Evolutionary conservation across 148 eudicot species (phyloP).

Genomic region (Cornus kousa): DNA sequence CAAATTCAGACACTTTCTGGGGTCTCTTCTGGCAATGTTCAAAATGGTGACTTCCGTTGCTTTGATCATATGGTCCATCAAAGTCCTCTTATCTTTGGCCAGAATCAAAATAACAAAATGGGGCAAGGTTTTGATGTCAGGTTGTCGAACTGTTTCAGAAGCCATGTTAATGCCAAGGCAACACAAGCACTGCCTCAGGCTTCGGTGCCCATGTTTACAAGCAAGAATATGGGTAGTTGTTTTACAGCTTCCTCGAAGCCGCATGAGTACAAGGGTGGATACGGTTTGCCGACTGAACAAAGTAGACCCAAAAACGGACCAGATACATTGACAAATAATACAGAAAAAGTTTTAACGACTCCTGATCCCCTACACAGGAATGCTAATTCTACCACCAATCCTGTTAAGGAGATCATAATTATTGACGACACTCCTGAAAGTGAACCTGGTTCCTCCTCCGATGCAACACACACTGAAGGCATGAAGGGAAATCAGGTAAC

Average conservation of each 20-base stretch:
- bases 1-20: slow-evolving; percentile 3
- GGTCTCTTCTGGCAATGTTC: slow-evolving; percentile 2
- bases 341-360: slow-evolving; percentile 9
- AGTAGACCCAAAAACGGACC: neutral
- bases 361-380: slow-evolving; percentile 7
- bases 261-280: slow-evolving; percentile 14
- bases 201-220: slow-evolving; percentile 11
- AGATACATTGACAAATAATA: slow-evolving; percentile 6
- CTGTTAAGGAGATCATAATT: slow-evolving; percentile 32
- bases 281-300: slow-evolving; percentile 5
- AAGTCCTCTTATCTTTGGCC: slow-evolving; percentile 12
- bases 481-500: slow-evolving; percentile 10
- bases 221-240: slow-evolving; percentile 16
- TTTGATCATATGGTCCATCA: slow-evolving; percentile 13
- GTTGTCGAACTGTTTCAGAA: slow-evolving; percentile 8
- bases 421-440: slow-evolving; percentile 31
- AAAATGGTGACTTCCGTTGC: slow-evolving; percentile 12
- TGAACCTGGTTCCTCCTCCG: slow-evolving; percentile 10
- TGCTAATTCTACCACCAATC: slow-evolving; percentile 4
- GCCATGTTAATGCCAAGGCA: slow-evolving; percentile 6
- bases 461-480: slow-evolving; percentile 3
- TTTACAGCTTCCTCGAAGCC: slow-evolving; percentile 7
- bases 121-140: slow-evolving; percentile 2
- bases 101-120: slow-evolving; percentile 2
- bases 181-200: slow-evolving; percentile 7